Conservation (phyloP, 345 rosid species). For the Boechera divaricarpa region DNA sequence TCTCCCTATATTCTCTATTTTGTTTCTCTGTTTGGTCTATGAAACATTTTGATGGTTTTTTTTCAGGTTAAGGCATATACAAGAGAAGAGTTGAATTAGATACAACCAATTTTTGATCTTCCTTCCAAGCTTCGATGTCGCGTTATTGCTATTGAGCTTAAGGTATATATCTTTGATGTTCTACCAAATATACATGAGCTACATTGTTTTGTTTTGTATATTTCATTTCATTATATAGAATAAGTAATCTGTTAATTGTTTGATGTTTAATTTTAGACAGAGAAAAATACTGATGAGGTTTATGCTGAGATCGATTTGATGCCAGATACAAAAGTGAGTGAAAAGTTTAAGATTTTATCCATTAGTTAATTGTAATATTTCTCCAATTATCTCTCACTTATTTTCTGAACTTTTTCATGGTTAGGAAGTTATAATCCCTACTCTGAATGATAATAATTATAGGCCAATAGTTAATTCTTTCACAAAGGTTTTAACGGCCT, state of each 20-base stretch:
- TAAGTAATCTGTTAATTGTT: not conserved
- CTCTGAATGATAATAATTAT: not conserved
- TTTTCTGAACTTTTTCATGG: not conserved
- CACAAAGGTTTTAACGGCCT: too few species aligned
- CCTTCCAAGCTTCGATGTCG: conserved; percentile 58
- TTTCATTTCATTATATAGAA: too few species aligned
- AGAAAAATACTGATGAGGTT: conserved; percentile 59
- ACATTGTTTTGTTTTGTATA: not conserved
- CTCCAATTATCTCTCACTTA: not conserved
- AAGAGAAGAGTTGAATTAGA: conserved; percentile 38
- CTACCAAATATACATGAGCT: too few species aligned
- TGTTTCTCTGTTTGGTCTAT: not conserved
- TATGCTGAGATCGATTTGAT: conserved; percentile 56
- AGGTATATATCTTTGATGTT: conserved; percentile 44
- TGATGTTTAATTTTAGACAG: conserved; percentile 49
- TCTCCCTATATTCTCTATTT: not conserved
- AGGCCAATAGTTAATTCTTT: too few species aligned
- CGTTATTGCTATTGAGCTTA: conserved; percentile 50
- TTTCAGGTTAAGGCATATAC: conserved; percentile 50
- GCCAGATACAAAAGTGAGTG: conserved; percentile 58
- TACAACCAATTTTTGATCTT: conserved; percentile 56
- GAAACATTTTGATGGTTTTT: not conserved
- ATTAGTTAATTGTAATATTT: not conserved
- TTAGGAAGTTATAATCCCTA: not conserved
- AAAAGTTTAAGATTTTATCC: conserved; percentile 29